phyloP scores from a whole-genome alignment of 2,329 filamentous ascomycete species.

The Seiridium cupressi region DNA sequence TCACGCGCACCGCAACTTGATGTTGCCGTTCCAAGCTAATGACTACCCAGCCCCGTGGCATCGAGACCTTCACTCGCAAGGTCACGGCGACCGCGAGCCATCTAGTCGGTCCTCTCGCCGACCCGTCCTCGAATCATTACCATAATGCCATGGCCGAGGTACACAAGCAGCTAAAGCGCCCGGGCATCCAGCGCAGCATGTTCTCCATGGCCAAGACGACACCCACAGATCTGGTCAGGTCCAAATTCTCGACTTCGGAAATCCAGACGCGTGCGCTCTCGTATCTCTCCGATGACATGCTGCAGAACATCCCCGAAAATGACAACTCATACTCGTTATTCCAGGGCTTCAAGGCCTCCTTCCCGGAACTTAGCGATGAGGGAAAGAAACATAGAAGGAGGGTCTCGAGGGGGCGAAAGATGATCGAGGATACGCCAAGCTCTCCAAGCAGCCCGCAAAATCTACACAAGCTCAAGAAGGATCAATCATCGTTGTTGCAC shows the following conservation, averaged over 20 bases:
- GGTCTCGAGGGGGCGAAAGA: slow-evolving; percentile 71
- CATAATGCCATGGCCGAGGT: slow-evolving; percentile 85
- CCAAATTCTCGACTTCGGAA: slow-evolving; percentile 83
- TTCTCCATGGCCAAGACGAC: slow-evolving; percentile 89
- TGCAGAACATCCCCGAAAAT: slow-evolving; percentile 83
- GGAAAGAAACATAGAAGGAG: slow-evolving; percentile 69
- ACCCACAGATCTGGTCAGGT: slow-evolving; percentile 90
- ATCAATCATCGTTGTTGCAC: slow-evolving; percentile 77
- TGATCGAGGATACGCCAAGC: slow-evolving; percentile 65
- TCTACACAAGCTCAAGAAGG: slow-evolving; percentile 73
- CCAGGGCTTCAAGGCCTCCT: slow-evolving; percentile 89
- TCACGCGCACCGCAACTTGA: slow-evolving; percentile 7
- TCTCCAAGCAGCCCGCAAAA: slow-evolving; percentile 59
- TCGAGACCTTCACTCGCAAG: slow-evolving; percentile 92
- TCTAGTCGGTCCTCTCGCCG: slow-evolving; percentile 69
- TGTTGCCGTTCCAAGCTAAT: slow-evolving; percentile 5
- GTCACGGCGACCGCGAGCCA: slow-evolving; percentile 91
- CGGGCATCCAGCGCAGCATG: slow-evolving; percentile 81
- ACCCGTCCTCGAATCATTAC: slow-evolving; percentile 65
- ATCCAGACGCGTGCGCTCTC: slow-evolving; percentile 92
- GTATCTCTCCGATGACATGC: slow-evolving; percentile 85
- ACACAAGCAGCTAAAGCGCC: slow-evolving; percentile 82
- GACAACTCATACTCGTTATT: slow-evolving; percentile 89
- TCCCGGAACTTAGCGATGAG: slow-evolving; percentile 70
- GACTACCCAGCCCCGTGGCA: slow-evolving; percentile 67